Evolutionary conservation across 306 rosid species (phyloP).

Genomic region (Fragaria iinumae): DNA sequence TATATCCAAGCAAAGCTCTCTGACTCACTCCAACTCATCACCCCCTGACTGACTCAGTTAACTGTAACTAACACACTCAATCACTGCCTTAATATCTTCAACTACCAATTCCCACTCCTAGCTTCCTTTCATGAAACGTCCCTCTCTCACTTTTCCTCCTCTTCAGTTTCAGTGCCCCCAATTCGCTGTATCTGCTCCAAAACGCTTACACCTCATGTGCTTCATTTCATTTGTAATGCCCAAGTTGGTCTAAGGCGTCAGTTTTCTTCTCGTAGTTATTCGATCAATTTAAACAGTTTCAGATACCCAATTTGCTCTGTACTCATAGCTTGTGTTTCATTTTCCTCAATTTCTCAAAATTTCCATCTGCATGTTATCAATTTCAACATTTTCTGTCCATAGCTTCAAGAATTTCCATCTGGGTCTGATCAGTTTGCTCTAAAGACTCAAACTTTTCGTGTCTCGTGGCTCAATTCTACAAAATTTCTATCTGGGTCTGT

Average conservation of each 20-base stretch:
- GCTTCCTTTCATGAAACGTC: conserved; percentile 8
- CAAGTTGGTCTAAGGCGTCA: background rate
- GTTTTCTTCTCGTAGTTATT: no score
- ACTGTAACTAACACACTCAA: conserved; percentile 7
- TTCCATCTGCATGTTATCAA: background rate
- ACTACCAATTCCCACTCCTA: background rate
- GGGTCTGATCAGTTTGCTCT: background rate
- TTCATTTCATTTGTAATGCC: background rate
- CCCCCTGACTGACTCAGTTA: background rate
- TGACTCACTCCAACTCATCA: conserved; percentile 19
- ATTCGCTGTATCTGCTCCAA: background rate
- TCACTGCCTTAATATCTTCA: background rate
- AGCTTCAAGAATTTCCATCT: background rate
- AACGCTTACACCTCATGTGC: background rate
- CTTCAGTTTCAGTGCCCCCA: background rate
- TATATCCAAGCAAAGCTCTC: background rate
- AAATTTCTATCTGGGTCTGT: no score
- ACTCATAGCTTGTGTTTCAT: background rate
- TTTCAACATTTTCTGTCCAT: background rate
- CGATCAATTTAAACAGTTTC: background rate
- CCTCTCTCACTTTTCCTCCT: background rate
- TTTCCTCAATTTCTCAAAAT: background rate
- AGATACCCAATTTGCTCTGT: background rate
- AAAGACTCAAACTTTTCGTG: background rate
- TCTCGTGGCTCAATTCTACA: background rate